Evolutionary conservation across 352 stramenopile genomes (phyloP).

Genomic region (Blastocystis sp.): DNA sequence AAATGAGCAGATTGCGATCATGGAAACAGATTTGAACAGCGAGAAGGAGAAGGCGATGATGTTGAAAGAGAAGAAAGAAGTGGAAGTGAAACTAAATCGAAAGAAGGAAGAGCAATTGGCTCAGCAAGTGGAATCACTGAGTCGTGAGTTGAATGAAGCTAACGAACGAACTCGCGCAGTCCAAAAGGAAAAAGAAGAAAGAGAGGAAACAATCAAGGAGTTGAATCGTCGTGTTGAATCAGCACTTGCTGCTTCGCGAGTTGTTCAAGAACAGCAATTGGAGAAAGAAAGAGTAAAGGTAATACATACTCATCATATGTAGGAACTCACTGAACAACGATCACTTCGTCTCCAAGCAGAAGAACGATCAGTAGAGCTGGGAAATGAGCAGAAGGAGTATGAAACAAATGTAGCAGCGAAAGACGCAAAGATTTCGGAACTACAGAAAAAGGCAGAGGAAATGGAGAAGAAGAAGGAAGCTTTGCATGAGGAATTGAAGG

Average conservation of each 20-base stretch:
- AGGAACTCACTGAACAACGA: neutral
- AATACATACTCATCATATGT: neutral
- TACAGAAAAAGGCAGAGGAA: neutral
- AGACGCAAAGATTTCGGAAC: neutral
- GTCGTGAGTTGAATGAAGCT: slow-evolving; percentile 8
- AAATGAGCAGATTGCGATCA: slow-evolving; percentile 38
- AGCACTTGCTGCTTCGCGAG: neutral
- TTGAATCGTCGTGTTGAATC: neutral
- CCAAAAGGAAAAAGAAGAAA: slow-evolving; percentile 47
- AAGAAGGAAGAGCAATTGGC: slow-evolving; percentile 11
- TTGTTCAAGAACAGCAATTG: neutral
- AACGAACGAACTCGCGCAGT: slow-evolving; percentile 28
- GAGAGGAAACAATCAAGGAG: neutral
- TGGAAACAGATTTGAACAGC: neutral
- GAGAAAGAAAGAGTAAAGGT: neutral
- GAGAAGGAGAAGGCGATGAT: slow-evolving; percentile 17
- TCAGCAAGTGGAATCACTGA: slow-evolving; percentile 32
- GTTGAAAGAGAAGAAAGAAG: neutral
- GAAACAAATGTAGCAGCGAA: neutral
- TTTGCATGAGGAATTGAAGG: neutral
- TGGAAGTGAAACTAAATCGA: slow-evolving; percentile 29
- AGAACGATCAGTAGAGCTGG: neutral
- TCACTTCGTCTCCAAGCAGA: neutral
- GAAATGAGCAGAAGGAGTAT: neutral
- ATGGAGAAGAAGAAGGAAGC: neutral